phyloP scores from a whole-genome alignment of 2,329 filamentous ascomycete genomes.

The Talaromyces sp. region DNA sequence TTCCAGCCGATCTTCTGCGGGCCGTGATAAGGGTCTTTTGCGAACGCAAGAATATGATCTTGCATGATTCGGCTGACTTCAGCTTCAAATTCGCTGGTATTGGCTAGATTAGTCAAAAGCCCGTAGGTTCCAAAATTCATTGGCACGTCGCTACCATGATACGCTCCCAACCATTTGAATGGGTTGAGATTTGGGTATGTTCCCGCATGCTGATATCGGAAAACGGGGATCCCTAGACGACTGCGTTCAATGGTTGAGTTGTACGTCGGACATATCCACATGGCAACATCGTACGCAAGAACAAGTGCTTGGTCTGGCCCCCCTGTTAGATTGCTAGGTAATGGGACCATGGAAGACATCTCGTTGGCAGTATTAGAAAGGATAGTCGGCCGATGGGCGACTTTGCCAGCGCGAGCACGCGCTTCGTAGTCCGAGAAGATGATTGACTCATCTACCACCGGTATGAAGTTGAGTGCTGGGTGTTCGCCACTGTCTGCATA shows the following conservation, averaged over 20 bases:
- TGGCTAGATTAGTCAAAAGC: not conserved
- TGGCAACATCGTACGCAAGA: slow-evolving; percentile 7
- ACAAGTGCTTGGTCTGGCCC: slow-evolving; percentile 10
- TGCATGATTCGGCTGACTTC: slow-evolving; percentile 18
- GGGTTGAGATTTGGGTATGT: slow-evolving; percentile 38
- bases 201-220: slow-evolving; percentile 36
- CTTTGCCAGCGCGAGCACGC: slow-evolving; percentile 14
- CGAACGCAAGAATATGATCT: slow-evolving; percentile 21
- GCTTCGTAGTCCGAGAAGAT: slow-evolving; percentile 25
- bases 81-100: slow-evolving; percentile 9
- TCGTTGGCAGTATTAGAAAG: slow-evolving; percentile 16
- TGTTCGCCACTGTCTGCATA: slow-evolving; percentile 15
- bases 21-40: slow-evolving; percentile 15
- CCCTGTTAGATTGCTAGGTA: not conserved
- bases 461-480: not conserved
- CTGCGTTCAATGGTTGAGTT: slow-evolving; percentile 24
- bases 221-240: slow-evolving; percentile 27
- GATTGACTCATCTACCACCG: slow-evolving; percentile 19
- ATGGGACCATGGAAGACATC: slow-evolving; percentile 7
- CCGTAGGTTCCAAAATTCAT: slow-evolving; percentile 37
- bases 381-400: slow-evolving; percentile 10
- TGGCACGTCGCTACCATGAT: slow-evolving; percentile 37
- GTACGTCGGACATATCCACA: slow-evolving; percentile 20
- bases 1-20: slow-evolving; percentile 12
- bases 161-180: slow-evolving; percentile 38